Evolutionary conservation across 208 protist species (phyloP).

Genomic region (Herpetomonas samuelpessoai): DNA sequence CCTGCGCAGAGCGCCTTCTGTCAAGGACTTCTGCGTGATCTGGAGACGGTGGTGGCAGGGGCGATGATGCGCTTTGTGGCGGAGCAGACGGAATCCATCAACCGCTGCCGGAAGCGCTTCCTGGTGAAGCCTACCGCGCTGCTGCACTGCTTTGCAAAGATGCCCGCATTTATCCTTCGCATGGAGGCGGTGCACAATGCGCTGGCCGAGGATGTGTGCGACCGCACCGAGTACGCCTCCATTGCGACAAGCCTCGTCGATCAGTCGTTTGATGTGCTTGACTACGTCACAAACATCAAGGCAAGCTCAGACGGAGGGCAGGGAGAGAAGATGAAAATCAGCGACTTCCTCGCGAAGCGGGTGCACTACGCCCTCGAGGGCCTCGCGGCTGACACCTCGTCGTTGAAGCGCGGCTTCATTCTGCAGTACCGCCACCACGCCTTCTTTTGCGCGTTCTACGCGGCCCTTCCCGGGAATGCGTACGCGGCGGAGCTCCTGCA

Average conservation of each 20-base stretch:
- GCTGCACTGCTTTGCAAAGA: constrained; percentile 75
- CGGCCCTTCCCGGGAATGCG: constrained; percentile 40
- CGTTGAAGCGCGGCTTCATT: constrained; percentile 72
- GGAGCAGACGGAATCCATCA: constrained; percentile 86
- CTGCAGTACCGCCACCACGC: constrained; percentile 88
- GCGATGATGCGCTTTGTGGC: constrained; percentile 69
- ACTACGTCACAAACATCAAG: constrained; percentile 69
- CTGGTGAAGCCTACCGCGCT: constrained; percentile 68
- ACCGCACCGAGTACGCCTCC: constrained; percentile 72
- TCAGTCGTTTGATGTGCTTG: constrained; percentile 78
- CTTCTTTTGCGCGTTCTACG: constrained; percentile 88
- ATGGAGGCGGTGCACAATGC: constrained; percentile 76
- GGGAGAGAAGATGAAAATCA: constrained; percentile 47
- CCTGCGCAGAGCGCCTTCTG: constrained; percentile 67
- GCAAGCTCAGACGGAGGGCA: background rate
- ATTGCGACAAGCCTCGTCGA: constrained; percentile 73
- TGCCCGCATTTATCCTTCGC: constrained; percentile 69
- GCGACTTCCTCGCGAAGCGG: constrained; percentile 33
- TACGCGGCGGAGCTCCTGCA: constrained; percentile 59
- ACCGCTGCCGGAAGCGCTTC: constrained; percentile 55
- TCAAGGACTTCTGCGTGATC: constrained; percentile 46
- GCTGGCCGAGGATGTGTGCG: constrained; percentile 47
- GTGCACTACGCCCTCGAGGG: constrained; percentile 53
- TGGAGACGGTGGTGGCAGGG: constrained; percentile 53
- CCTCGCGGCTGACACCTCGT: constrained; percentile 32